phyloP scores from a whole-genome alignment of 2,329 filamentous ascomycete genomes.

The Xylaria hypoxylon region DNA sequence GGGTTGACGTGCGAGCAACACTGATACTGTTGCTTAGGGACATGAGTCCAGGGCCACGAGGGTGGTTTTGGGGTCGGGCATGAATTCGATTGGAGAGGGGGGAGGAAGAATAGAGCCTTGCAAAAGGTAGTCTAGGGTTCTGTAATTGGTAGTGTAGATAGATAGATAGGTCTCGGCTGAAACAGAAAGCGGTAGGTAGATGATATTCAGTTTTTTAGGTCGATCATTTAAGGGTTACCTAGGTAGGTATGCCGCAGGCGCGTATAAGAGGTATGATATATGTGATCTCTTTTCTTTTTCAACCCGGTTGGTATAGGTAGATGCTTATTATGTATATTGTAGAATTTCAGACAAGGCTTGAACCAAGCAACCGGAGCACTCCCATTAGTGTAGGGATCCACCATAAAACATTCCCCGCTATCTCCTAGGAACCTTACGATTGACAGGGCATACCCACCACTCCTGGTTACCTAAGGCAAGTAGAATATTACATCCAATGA shows the following conservation, averaged over 20 bases:
- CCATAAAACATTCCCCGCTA: conserved; percentile 5
- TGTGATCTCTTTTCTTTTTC: conserved; percentile 23
- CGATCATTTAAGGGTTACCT: too few relatives aligned
- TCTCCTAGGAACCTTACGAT: background rate
- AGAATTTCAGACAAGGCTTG: conserved; percentile 26
- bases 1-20: conserved; percentile 47
- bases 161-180: background rate
- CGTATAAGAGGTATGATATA: conserved; percentile 32
- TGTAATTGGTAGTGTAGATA: background rate
- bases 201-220: too few relatives aligned
- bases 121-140: conserved; percentile 17
- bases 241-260: conserved; percentile 12
- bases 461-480: background rate
- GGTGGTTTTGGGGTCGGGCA: conserved; percentile 40
- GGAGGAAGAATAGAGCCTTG: conserved; percentile 16
- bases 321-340: background rate
- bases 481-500: conserved; percentile 18
- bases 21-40: conserved; percentile 50
- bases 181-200: background rate
- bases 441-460: background rate
- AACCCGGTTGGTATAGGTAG: background rate
- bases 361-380: conserved; percentile 13
- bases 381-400: conserved; percentile 16
- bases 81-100: conserved; percentile 41
- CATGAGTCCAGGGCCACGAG: conserved; percentile 51